Evolutionary conservation across 2,329 filamentous ascomycete species (phyloP).

Genomic region (Fusarium brachygibbosum): DNA sequence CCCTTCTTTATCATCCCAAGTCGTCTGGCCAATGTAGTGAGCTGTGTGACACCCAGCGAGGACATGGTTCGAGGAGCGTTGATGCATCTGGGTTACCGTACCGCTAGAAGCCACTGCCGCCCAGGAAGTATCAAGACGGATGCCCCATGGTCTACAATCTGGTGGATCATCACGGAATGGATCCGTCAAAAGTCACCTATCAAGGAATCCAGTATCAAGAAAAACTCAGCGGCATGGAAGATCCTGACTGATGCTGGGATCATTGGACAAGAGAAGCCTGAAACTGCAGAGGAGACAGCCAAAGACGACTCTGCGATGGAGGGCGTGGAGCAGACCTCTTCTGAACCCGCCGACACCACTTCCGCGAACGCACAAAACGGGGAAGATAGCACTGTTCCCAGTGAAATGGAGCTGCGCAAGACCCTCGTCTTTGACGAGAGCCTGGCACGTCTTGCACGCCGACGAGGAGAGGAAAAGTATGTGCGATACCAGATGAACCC

Average conservation of each 20-base stretch:
- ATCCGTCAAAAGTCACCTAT: slow-evolving; percentile 83
- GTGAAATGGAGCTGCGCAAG: slow-evolving; percentile 65
- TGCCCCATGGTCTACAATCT: slow-evolving; percentile 89
- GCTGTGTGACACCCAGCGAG: slow-evolving; percentile 83
- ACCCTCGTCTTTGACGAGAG: slow-evolving; percentile 80
- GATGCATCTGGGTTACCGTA: slow-evolving; percentile 82
- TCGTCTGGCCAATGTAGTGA: slow-evolving; percentile 79
- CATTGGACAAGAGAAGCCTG: slow-evolving; percentile 52
- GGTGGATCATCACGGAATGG: slow-evolving; percentile 96
- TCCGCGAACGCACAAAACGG: slow-evolving; percentile 37
- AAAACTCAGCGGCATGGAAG: slow-evolving; percentile 77
- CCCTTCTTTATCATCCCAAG: slow-evolving; percentile 91
- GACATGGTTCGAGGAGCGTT: slow-evolving; percentile 85
- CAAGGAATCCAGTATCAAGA: slow-evolving; percentile 77
- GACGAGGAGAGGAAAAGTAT: slow-evolving; percentile 76
- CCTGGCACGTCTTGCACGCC: slow-evolving; percentile 78
- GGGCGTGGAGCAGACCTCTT: slow-evolving; percentile 54
- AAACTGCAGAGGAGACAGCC: slow-evolving; percentile 32
- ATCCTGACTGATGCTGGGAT: slow-evolving; percentile 67
- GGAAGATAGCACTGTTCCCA: slow-evolving; percentile 35
- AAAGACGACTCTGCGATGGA: slow-evolving; percentile 54
- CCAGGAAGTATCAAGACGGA: slow-evolving; percentile 93
- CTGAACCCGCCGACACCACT: slow-evolving; percentile 3
- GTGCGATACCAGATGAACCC: slow-evolving; percentile 93
- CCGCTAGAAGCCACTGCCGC: slow-evolving; percentile 89